A percentile compares a stretch with the other conserved stretches of the same genome.
Evolutionary conservation across 768 basidiomycete genomes (phyloP).

Genomic region (Pleurotus djamor): DNA sequence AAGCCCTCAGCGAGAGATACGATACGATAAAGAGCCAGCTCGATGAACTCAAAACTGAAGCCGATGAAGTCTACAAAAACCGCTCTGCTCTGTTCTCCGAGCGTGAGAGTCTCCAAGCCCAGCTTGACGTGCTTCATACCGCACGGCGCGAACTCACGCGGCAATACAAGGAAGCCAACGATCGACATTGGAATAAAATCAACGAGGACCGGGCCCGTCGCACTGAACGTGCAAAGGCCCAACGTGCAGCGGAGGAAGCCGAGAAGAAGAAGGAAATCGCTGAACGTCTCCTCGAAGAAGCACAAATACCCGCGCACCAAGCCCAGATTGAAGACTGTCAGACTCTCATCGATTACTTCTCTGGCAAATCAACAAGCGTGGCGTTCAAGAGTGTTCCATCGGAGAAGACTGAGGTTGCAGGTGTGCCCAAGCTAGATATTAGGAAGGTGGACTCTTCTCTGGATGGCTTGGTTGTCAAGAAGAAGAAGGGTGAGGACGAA

Average conservation of each 20-base stretch:
- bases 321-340: slow-evolving; percentile 95
- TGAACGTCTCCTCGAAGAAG: slow-evolving; percentile 85
- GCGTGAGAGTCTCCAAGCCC: slow-evolving; percentile 67
- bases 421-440: slow-evolving; percentile 80
- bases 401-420: slow-evolving; percentile 44
- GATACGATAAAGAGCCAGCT: slow-evolving; percentile 83
- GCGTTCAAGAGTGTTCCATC: slow-evolving; percentile 37
- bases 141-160: slow-evolving; percentile 74
- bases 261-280: slow-evolving; percentile 79
- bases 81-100: slow-evolving; percentile 86
- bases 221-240: slow-evolving; percentile 72
- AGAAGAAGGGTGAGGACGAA: slow-evolving; percentile 93
- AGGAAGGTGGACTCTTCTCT: slow-evolving; percentile 75
- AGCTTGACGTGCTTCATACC: slow-evolving; percentile 69
- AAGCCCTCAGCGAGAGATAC: slow-evolving; percentile 78
- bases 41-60: slow-evolving; percentile 81
- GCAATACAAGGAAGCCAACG: slow-evolving; percentile 78
- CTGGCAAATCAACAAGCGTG: slow-evolving; percentile 55
- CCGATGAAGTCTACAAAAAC: slow-evolving; percentile 80
- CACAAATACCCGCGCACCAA: slow-evolving; percentile 86
- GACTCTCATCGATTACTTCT: slow-evolving; percentile 85
- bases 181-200: slow-evolving; percentile 79
- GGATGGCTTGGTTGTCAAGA: slow-evolving; percentile 71
- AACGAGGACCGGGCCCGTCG: slow-evolving; percentile 87
- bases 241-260: slow-evolving; percentile 75